Percentiles rank a stretch among this genome's conserved stretches.
Conservation (phyloP, 306 rosid species). For the Medicago arabica region DNA sequence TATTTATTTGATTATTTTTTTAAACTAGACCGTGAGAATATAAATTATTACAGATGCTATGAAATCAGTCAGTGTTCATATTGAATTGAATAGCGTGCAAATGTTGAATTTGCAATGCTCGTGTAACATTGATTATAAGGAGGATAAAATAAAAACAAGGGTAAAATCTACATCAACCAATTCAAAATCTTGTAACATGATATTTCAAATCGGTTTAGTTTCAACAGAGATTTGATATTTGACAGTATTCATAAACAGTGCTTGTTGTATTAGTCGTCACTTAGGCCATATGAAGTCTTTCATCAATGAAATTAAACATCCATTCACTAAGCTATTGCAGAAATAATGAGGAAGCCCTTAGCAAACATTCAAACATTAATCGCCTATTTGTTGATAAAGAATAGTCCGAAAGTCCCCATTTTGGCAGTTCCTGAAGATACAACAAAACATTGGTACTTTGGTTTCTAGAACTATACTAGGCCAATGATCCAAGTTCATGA, state of each 20-base stretch:
- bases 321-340: neutral
- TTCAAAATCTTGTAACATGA: neutral
- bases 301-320: neutral
- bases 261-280: neutral
- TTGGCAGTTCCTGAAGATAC: neutral
- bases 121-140: neutral
- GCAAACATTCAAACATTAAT: too few relatives aligned
- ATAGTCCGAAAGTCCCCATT: neutral
- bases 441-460: neutral
- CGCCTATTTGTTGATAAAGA: too few relatives aligned
- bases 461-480: neutral
- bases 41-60: slow-evolving; percentile 27
- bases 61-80: slow-evolving; percentile 25
- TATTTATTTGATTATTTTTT: slow-evolving; percentile 20
- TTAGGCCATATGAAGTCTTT: neutral
- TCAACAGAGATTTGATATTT: neutral
- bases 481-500: neutral
- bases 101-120: neutral
- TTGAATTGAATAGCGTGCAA: slow-evolving; percentile 16
- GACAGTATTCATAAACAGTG: neutral
- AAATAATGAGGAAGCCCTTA: too few relatives aligned
- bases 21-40: slow-evolving; percentile 16
- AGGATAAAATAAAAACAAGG: neutral
- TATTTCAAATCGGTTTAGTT: neutral
- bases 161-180: neutral